Evolutionary conservation across 2,329 filamentous ascomycete genomes (phyloP), one percentile per base, ranked within the genome.

Genomic region (Aspergillus phoenicis): DNA sequence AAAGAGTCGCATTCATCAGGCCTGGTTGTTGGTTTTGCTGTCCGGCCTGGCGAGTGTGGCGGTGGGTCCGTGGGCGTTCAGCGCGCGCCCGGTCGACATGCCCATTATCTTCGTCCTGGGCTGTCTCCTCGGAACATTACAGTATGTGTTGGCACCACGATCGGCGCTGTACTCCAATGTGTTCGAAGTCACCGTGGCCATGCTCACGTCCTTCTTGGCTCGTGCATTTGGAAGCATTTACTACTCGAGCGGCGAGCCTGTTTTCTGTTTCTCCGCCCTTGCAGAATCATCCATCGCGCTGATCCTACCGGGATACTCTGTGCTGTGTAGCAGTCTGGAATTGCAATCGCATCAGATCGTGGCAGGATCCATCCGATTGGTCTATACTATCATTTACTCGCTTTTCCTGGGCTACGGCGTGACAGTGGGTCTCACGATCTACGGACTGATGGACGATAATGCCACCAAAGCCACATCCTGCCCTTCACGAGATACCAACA

Each of bases 31-130:
- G 28, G 85, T 95, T 0, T 75, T 87, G 1, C 77, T 92, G 38
- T 93, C 91, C 68, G 91, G 91, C 0, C 74, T 93, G 5, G 91
- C 91, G 2, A 91, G 89, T 11, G 88, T 86, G 0, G 85, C 82
- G 2, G 90, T 94, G 0, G 91, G 89, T 0, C 91, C 91, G 0
- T 94, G 94, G 68, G 89, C 89, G 5, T 95, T 94, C 70, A 81
- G 87, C 59, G 90, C 89, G 6, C 85, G 90, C 4, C 85, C 88
- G 43, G 89, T 93, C 69, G 91, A 96, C 73, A 79, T 95, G 62
- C 91, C 90, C 0, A 84, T 93, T 28, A 87, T 87, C 41, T 94
- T 94, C 72, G 57, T 91, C 0, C 82, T 95, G 0, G 91, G 91
- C 2, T 87, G 85, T 67, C 79, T 92, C 26, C 82, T 95, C 1